Evolutionary conservation across 176 grass and related monocot species (phyloP).

Genomic region (Aegilops longissima): DNA sequence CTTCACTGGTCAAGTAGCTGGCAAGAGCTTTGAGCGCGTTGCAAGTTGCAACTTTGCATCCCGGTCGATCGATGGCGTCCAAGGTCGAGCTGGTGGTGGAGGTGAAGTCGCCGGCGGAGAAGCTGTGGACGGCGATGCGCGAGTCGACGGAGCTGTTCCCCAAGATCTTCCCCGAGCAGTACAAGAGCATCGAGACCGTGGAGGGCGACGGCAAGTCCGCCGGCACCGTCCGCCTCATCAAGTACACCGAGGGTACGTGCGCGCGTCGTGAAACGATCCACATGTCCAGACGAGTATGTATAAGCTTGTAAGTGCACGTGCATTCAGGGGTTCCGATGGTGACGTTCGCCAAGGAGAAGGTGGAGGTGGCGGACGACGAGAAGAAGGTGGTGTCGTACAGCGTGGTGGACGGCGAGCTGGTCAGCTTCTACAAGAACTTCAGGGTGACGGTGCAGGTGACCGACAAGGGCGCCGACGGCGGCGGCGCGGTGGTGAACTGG

Average conservation of each 20-base stretch:
- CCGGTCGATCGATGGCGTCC: slow-evolving; percentile 50
- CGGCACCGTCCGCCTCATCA: slow-evolving; percentile 81
- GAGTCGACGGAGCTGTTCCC: slow-evolving; percentile 78
- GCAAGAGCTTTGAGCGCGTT: no score
- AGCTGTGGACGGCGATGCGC: slow-evolving; percentile 69
- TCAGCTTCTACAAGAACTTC: slow-evolving; percentile 66
- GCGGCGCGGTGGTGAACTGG: slow-evolving; percentile 52
- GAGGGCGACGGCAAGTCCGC: slow-evolving; percentile 81
- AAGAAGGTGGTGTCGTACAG: slow-evolving; percentile 72
- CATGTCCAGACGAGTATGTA: background rate
- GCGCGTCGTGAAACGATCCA: background rate
- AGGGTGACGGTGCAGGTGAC: slow-evolving; percentile 57
- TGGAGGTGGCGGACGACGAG: slow-evolving; percentile 64
- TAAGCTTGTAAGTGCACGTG: background rate
- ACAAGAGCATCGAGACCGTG: slow-evolving; percentile 83
- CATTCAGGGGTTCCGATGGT: slow-evolving; percentile 54
- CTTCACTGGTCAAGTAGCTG: background rate
- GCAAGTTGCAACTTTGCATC: background rate
- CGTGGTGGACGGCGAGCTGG: slow-evolving; percentile 83
- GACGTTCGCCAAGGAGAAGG: slow-evolving; percentile 87
- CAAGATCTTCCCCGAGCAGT: slow-evolving; percentile 87
- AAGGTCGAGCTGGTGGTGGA: slow-evolving; percentile 63
- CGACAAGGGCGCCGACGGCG: slow-evolving; percentile 37
- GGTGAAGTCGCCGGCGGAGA: slow-evolving; percentile 72
- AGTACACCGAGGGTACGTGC: slow-evolving; percentile 57